Conservation (phyloP, 257 asterid genomes). For the Nicotiana otophora region DNA sequence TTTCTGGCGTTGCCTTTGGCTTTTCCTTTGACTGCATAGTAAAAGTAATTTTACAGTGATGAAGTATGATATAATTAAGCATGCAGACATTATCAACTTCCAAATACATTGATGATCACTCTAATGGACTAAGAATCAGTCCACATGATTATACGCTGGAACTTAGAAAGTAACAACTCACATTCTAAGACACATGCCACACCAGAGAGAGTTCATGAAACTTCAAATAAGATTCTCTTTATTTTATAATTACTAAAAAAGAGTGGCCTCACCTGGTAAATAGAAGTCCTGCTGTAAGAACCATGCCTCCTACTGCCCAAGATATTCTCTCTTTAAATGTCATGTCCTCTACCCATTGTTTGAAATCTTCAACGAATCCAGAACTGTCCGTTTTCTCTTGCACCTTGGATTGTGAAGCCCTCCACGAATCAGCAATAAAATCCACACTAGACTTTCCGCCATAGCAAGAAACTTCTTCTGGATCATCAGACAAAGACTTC, state of each 20-base stretch:
- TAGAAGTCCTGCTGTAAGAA: constrained; percentile 89
- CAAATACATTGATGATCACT: background rate
- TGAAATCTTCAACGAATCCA: constrained; percentile 45
- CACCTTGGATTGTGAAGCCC: constrained; percentile 41
- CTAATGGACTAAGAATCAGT: background rate
- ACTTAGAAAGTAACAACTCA: background rate
- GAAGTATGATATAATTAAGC: background rate
- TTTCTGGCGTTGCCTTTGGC: constrained; percentile 50
- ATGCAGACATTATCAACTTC: background rate
- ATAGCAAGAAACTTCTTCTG: constrained; percentile 58
- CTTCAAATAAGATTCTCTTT: background rate
- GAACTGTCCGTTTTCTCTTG: constrained; percentile 24
- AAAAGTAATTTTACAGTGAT: background rate
- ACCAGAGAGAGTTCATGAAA: background rate
- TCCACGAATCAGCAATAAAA: constrained; percentile 60
- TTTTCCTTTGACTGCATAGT: constrained; percentile 58
- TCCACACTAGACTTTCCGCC: constrained; percentile 83
- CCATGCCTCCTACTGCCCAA: constrained; percentile 98
- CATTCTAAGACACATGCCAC: background rate
- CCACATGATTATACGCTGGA: background rate
- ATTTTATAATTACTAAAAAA: background rate
- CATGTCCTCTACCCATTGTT: constrained; percentile 55
- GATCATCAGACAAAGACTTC: constrained; percentile 38
- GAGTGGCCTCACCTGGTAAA: constrained; percentile 59
- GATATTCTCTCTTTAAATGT: constrained; percentile 66